A percentile compares a stretch with the other conserved stretches of the same genome.
Conservation (phyloP, 2,329 filamentous ascomycete genomes). For the Sclerotiophoma versabilis region DNA sequence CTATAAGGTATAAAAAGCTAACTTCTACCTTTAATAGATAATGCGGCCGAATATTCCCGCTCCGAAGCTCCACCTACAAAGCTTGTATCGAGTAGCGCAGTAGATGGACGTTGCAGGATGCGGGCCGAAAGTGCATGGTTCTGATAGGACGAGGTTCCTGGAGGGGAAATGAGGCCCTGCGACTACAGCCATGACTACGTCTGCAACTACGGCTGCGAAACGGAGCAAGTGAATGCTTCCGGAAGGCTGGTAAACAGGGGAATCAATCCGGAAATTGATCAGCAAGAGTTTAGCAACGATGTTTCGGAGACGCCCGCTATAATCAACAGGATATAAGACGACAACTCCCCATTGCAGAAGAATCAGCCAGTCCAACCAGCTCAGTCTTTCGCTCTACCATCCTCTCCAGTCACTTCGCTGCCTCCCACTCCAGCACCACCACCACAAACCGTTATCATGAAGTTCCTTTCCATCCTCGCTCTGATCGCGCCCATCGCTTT, state of each 20-base stretch:
- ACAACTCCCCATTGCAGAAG: not conserved
- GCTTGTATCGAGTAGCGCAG: not conserved
- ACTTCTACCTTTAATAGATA: too few species aligned
- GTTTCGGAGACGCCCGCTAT: conserved; percentile 28
- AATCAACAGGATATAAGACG: conserved; percentile 9
- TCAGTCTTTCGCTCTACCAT: conserved; percentile 19
- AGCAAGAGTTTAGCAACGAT: conserved; percentile 11
- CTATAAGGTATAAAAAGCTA: too few species aligned
- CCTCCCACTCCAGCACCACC: not conserved
- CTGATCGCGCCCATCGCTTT: conserved; percentile 28
- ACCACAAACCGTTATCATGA: conserved; percentile 19
- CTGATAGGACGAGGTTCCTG: conserved; percentile 3
- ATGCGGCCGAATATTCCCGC: too few species aligned
- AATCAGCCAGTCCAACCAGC: conserved; percentile 7
- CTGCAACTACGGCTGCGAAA: not conserved
- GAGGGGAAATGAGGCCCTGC: not conserved
- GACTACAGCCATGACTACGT: conserved; percentile 4
- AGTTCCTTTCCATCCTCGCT: conserved; percentile 31
- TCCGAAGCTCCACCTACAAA: too few species aligned
- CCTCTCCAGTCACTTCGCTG: not conserved
- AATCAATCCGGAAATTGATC: conserved; percentile 27
- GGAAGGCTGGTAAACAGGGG: conserved; percentile 19
- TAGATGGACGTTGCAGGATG: conserved; percentile 4
- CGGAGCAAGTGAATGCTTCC: conserved; percentile 24
- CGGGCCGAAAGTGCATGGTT: conserved; percentile 1